Evolutionary conservation across 768 basidiomycete species (phyloP), one percentile per base, ranked within the genome.

Genomic region (Boletus reticulatus): DNA sequence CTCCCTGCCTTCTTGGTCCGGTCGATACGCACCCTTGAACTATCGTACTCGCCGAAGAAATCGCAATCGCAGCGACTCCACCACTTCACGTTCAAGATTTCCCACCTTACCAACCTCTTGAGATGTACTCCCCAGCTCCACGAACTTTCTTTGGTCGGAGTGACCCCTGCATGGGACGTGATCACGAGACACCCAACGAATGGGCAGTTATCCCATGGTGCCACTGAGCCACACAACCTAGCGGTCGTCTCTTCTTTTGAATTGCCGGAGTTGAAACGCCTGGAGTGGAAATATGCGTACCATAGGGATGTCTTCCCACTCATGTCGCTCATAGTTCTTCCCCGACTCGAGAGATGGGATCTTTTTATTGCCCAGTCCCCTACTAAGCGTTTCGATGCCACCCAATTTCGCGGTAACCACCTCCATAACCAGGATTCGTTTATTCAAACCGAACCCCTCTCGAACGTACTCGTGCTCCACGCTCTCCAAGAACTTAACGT

Each of bases 261-360:
- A 48, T 72, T 83, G 34, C 64, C 61, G 5, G 69, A 72, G 52
- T 63, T 83, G 53, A 78, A 71, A 49, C 66, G 59, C n/a, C 62
- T 84, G 43, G 76, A 78, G 32, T 82, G 80, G 79, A 78, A 73
- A 43, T 78, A 72, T 55, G 78, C 78, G 17, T 75, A 69, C 48
- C 64, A 74, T 44, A 67, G 63, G 37, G 80, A 79, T 47, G 61
- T 81, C 43, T 73, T 76, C 49, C 67, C 73, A 31, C 70, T 83
- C 43, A 63, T 82, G 56, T 73, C 76, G 20, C 72, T 80, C 58
- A 54, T 81, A 51, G 55, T 62, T 41, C 56, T 71, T 13, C 79
- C 80, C 10, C 64, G 53, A 32, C 72, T 82, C 52, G 74, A 78
- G 51, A 73, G 67, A 48, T 68, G 80, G 56, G 78, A 80, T 50